Percentiles rank a stretch among this genome's conserved stretches.
Evolutionary conservation across 2,329 filamentous ascomycete genomes (phyloP).

Genomic region (Tolypocladium ophioglossoides): DNA sequence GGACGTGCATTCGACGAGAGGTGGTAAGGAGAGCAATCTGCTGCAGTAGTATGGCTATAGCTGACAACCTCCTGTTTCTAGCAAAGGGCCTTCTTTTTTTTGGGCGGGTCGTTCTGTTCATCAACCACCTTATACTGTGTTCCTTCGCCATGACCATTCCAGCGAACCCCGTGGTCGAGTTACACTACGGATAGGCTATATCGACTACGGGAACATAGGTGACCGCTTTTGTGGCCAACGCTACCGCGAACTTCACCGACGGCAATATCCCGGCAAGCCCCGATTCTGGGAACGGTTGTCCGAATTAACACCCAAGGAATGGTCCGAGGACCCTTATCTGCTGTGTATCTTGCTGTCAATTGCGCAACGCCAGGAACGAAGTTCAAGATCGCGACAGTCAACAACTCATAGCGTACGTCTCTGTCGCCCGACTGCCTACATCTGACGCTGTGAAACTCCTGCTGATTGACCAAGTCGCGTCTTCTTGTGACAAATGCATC

Average conservation of each 20-base stretch:
- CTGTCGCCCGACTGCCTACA: too few species aligned
- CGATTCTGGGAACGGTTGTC: too few species aligned
- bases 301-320: neutral
- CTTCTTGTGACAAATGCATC: neutral
- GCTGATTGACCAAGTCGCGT: neutral
- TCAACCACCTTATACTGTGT: neutral
- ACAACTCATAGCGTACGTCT: neutral
- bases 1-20: neutral
- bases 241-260: too few species aligned
- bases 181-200: neutral
- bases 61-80: neutral
- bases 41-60: neutral
- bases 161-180: neutral
- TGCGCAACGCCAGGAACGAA: neutral
- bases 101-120: neutral
- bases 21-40: too few species aligned
- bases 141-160: neutral
- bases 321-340: neutral
- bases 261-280: too few species aligned
- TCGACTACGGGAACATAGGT: neutral
- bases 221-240: neutral
- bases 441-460: too few species aligned
- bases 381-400: neutral
- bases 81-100: neutral
- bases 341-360: neutral